Percentiles rank a stretch among this genome's conserved stretches.
Evolutionary conservation across 345 rosid species (phyloP).

Genomic region (Xanthoceras sorbifolium): DNA sequence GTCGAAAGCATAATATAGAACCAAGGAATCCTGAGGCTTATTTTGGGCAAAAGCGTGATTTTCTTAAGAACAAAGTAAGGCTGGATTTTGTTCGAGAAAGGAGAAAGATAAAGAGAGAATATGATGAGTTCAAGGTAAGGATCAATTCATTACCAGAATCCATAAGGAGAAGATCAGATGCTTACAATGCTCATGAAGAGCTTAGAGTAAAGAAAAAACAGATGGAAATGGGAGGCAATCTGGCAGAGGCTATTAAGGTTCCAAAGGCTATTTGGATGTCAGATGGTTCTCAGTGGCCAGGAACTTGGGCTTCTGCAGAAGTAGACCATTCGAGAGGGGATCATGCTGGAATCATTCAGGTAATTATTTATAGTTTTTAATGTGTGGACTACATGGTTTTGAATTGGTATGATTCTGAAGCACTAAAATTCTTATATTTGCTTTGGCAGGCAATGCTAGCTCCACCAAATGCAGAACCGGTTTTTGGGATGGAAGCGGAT

Average conservation of each 20-base stretch:
- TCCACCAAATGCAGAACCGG: conserved; percentile 74
- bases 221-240: conserved; percentile 52
- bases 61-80: conserved; percentile 73
- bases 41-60: conserved; percentile 69
- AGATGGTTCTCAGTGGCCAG: conserved; percentile 88
- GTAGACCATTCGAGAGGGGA: conserved; percentile 65
- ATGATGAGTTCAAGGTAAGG: conserved; percentile 83
- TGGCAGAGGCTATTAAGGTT: conserved; percentile 42
- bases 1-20: conserved; percentile 71
- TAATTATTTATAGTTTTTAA: conserved; percentile 9
- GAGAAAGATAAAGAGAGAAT: conserved; percentile 80
- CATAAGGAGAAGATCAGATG: conserved; percentile 73
- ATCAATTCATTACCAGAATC: conserved; percentile 70
- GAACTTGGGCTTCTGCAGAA: conserved; percentile 77
- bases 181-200: conserved; percentile 76
- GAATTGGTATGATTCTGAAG: conserved; percentile 1
- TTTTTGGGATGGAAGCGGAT: conserved; percentile 57
- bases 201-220: conserved; percentile 69
- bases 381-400: not conserved
- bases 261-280: conserved; percentile 85
- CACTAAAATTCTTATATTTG: conserved; percentile 4
- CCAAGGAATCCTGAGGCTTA: conserved; percentile 80
- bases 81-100: conserved; percentile 75
- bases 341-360: conserved; percentile 85
- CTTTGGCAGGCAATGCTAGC: conserved; percentile 68